A percentile compares a stretch with the other conserved stretches of the same genome.
These are phyloP conservation scores for Brettanomyces bruxellensis DNA, from an alignment of 805 yeast species.

Conservation along the genomic window DNA sequence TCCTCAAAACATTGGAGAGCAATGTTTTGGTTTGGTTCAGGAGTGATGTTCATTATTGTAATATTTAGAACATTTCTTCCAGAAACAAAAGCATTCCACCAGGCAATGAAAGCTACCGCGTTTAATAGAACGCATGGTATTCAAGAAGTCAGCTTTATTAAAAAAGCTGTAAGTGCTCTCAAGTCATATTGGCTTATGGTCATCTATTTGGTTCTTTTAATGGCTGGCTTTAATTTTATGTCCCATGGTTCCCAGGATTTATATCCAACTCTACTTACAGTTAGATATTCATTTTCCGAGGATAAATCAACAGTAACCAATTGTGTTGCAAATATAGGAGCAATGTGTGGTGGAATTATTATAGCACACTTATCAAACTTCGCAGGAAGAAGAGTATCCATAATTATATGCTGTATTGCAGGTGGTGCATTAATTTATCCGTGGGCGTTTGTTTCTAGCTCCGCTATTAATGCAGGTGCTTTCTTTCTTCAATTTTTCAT, in stretches of 20 bases:
- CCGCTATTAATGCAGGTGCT: constrained; percentile 48
- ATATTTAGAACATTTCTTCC: constrained; percentile 36
- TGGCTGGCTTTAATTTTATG: constrained; percentile 57
- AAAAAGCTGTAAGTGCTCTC: constrained; percentile 28
- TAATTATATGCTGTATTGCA: constrained; percentile 39
- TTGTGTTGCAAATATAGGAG: constrained; percentile 51
- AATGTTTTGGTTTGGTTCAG: constrained; percentile 63
- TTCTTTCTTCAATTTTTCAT: constrained; percentile 56
- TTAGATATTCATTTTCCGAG: constrained; percentile 33
- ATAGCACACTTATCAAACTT: constrained; percentile 49
- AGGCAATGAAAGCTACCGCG: constrained; percentile 28
- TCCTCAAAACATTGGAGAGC: constrained; percentile 52
- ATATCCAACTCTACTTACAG: constrained; percentile 44
- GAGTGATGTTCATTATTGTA: constrained; percentile 35
- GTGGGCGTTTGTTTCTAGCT: constrained; percentile 41
- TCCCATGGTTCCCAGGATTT: constrained; percentile 60
- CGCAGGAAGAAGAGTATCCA: constrained; percentile 45
- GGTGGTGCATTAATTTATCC: constrained; percentile 61
- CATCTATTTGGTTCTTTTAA: constrained; percentile 45
- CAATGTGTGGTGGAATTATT: constrained; percentile 44
- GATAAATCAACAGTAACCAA: constrained; percentile 46
- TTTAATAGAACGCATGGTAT: constrained; percentile 24
- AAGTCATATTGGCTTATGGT: constrained; percentile 50
- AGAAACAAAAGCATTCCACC: constrained; percentile 45
- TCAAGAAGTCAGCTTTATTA: constrained; percentile 23